Evolutionary conservation across 2,329 filamentous ascomycete species (phyloP), one percentile per base, ranked within the genome.

Genomic region (Ophiocordyceps polyrhachis-furcata): DNA sequence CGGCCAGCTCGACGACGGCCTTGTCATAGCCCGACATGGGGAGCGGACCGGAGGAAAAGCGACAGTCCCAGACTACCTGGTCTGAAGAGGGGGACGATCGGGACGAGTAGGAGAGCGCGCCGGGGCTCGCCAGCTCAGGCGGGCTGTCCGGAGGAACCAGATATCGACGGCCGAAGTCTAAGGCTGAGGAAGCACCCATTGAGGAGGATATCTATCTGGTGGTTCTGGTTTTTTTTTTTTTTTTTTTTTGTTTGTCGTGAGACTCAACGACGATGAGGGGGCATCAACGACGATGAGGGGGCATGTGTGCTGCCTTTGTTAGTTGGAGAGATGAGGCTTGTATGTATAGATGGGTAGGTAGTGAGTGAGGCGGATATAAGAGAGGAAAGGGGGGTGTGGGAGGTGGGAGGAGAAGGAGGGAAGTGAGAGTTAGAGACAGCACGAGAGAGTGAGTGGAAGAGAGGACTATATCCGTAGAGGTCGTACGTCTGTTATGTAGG

Each of bases 21-120:
- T 65, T 68, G 47, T 73, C 73, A 74, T 75, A 70, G 58, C 64
- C 69, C 55, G 71, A 71, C 73, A 76, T 76, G 51, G 69, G 68
- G 56, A 71, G 66, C 49, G 71, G 71, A 49, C 69, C 51, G 45
- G 56, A 51, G 47, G 52, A 47, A 49, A 58, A 28, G 25, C 25
- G 56, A 43, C 61, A 60, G 44, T 61, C 62, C 66, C 68, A 70
- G 46, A 61, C n/a, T 4, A 17, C 56, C 52, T 63, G 62, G 50
- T 70, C 68, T 53, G 65, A 67, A 44, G 62, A 55, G 35, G 58
- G 57, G 19, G 59, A 62, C 21, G 62, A 61, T 56, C 62, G 65
- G 43, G 65, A 66, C 12, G 66, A 66, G 53, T 65, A 67, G 28
- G 65, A 65, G 17, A 68, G 66, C 44, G 66, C 66, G 46, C 65